phyloP scores from a whole-genome alignment of 2,329 filamentous ascomycete genomes.

The Scleromitrula shiraiana region DNA sequence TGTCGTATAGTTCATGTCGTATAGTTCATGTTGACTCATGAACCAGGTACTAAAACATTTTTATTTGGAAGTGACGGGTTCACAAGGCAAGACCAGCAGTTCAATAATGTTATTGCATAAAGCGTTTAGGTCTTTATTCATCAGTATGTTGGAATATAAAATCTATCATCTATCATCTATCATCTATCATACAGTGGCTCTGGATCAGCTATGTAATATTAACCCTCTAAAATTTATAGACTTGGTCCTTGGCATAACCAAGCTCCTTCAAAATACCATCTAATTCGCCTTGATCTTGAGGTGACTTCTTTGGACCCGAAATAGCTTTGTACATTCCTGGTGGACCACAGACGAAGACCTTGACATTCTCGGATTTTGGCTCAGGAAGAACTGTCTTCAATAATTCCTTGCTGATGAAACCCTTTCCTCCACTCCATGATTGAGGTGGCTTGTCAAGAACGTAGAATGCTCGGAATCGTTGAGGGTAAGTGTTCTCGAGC shows the following conservation, averaged over 20 bases:
- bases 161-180: neutral
- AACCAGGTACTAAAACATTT: too few species aligned
- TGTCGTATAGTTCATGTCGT: too few species aligned
- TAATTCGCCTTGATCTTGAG: slow-evolving; percentile 90
- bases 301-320: slow-evolving; percentile 81
- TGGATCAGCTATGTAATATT: neutral
- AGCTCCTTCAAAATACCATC: slow-evolving; percentile 70
- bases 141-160: neutral
- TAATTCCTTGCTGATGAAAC: slow-evolving; percentile 81
- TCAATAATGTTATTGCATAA: too few species aligned
- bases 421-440: slow-evolving; percentile 68
- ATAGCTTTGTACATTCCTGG: slow-evolving; percentile 90
- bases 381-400: slow-evolving; percentile 92
- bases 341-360: slow-evolving; percentile 93
- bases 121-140: too few species aligned
- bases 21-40: too few species aligned
- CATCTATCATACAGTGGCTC: slow-evolving; percentile 6
- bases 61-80: too few species aligned
- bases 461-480: slow-evolving; percentile 93
- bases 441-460: slow-evolving; percentile 77
- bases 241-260: slow-evolving; percentile 79
- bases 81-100: too few species aligned
- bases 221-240: slow-evolving; percentile 75
- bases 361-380: slow-evolving; percentile 85
- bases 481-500: slow-evolving; percentile 91